phyloP scores from a whole-genome alignment of 768 basidiomycete genomes.

The Pseudohyphozyma bogoriensis region DNA sequence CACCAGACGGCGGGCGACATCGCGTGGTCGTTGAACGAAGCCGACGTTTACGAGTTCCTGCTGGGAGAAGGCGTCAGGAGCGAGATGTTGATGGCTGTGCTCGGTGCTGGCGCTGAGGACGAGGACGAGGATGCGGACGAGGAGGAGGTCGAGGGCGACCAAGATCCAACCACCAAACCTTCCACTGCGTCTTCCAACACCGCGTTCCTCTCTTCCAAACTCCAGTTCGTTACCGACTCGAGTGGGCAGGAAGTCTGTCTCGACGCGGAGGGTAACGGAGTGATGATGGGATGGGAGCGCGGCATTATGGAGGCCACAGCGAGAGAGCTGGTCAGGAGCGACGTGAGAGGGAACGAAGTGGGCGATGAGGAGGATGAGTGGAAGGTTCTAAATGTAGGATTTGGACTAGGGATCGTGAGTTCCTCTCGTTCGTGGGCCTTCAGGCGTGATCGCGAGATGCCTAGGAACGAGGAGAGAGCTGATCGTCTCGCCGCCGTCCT shows the following conservation, averaged over 20 bases:
- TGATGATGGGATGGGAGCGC: constrained; percentile 99
- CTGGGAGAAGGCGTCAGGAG: constrained; percentile 87
- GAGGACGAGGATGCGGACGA: constrained; percentile 7
- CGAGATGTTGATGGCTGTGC: constrained; percentile 47
- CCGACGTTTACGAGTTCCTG: constrained; percentile 60
- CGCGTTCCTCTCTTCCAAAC: constrained; percentile 58
- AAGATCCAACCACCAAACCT: not conserved
- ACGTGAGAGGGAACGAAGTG: not conserved
- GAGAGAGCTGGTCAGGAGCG: constrained; percentile 46
- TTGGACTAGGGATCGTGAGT: constrained; percentile 70
- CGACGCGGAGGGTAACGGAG: constrained; percentile 69
- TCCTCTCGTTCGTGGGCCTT: not conserved
- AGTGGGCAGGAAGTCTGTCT: constrained; percentile 75
- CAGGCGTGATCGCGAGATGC: not conserved
- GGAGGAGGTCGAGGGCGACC: not conserved
- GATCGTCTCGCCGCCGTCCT: not conserved
- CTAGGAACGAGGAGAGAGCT: too few relatives aligned
- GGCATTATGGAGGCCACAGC: constrained; percentile 80
- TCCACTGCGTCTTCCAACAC: constrained; percentile 29
- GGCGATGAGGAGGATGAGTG: constrained; percentile 37
- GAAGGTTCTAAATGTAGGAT: constrained; percentile 78
- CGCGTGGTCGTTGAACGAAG: constrained; percentile 73
- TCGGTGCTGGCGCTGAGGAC: constrained; percentile 11
- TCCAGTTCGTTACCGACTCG: constrained; percentile 60
- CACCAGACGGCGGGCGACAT: constrained; percentile 83